Evolutionary conservation across 2,329 filamentous ascomycete species (phyloP), one percentile per base, ranked within the genome.

Genomic region (Lachnellula cervina): DNA sequence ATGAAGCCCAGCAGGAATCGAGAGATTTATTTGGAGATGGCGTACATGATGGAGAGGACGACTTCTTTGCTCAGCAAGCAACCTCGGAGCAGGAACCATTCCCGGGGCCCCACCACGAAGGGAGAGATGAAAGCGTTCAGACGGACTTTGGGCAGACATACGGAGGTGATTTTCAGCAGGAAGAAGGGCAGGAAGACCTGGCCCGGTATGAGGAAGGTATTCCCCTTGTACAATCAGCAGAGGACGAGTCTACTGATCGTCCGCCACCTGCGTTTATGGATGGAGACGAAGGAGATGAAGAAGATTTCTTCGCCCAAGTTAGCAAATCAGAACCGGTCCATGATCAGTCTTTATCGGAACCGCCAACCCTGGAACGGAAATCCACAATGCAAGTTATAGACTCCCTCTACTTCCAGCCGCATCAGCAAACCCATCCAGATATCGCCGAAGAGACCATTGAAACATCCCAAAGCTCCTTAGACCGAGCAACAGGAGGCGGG

Each of bases 141-240:
- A 37, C 56, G 43, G 59, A 59, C 48, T 62, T 57, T 46, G 61
- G 55, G 1, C 62, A 58, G 49, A 49, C 62, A 23, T 64, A 62
- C 50, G 63, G 66, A 4, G 64, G 66, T 19, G 61, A 66, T 45
- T 40, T 62, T 11, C 32, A 43, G 16, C 61, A 74, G 13, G 74
- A 74, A 37, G 73, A 77, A 38, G 73, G 73, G 21, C 72, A 74
- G 1, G 80, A 86, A 25, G 55, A 54, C 16, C 58, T 67, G 47
- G 79, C 80, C 23, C 80, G 87, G 45, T 90, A 80, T 60, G 86
- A 88, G 56, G 87, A 90, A 71, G 87, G 87, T 0, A 57, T 90
- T 4, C 86, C 87, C 1, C 70, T 90, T 57, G 82, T 83, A 63
- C 74, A 76, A 19, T 69, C 73, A 7, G 38, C 52, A 1, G 51